Evolutionary conservation across 805 yeast species (phyloP), one percentile per base, ranked within the genome.

Genomic region (Candida stauntonica): DNA sequence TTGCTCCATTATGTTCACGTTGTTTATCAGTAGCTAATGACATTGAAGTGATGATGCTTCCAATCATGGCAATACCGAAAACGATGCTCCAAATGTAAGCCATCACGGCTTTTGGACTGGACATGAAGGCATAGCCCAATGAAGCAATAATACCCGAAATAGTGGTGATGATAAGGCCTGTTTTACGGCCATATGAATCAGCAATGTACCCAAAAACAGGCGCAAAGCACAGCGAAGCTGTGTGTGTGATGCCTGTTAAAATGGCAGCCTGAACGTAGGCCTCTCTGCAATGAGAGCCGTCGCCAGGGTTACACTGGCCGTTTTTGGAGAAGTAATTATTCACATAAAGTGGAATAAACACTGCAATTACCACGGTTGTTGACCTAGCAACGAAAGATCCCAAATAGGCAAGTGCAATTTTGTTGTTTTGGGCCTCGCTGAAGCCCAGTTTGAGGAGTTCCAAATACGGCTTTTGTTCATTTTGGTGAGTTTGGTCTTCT

Each of bases 221-320:
- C 0, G 88, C 80, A 31, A 72, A 64, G 0, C 77, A n/a, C 17
- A 82, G 61, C 2, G 81, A 72, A 17, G 70, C 64, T 0, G 77
- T 64, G 46, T 81, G 81, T 4, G 78, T 67, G n/a, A 80, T 70
- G 7, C 91, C 91, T 1, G 84, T 73, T 21, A 82, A 60, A 30
- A 82, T 78, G 1, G 87, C 85, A 14, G 86, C 75, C 42, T 73
- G 70, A 7, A 79, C 65, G 46, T 77, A 80, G 0, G 84, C 86
- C 28, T 79, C 81, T 35, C 72, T 70, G 51, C 88, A 81, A 17
- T 67, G 52, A 50, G 63, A 38, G 52, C 68, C 44, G 28, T 58
- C 62, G 5, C 51, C 51, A 2, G 57, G 46, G 1, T 62, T 49
- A 53, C 88, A 81, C 35, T 57, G 53, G 0, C 83, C 86, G 4